Conservation (phyloP, 2,329 filamentous ascomycete species). For the Neonectria faginata region DNA sequence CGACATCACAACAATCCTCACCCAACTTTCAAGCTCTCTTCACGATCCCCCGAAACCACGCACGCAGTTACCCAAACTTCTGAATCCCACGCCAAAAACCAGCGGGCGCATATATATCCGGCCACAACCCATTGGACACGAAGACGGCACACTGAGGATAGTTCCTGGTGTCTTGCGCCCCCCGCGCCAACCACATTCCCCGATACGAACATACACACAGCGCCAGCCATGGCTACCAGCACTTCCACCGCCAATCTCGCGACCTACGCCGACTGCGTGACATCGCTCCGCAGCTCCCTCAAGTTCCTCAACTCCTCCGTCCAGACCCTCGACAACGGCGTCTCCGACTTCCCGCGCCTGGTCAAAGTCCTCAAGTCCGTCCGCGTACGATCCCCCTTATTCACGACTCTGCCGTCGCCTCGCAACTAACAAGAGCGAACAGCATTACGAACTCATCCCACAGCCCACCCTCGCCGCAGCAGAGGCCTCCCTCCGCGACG, state of each 20-base stretch:
- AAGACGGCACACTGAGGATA: conserved; percentile 11
- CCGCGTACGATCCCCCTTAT: conserved; percentile 56
- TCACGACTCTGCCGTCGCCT: not conserved
- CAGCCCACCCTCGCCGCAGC: conserved; percentile 85
- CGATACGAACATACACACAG: conserved; percentile 9
- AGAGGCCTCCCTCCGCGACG: conserved; percentile 85
- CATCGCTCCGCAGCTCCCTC: conserved; percentile 70
- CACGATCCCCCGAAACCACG: conserved; percentile 8
- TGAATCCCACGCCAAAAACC: conserved; percentile 7
- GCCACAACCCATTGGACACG: conserved; percentile 10
- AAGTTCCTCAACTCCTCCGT: conserved; percentile 71
- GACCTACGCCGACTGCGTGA: conserved; percentile 68
- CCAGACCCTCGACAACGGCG: conserved; percentile 65
- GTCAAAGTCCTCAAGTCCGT: conserved; percentile 67
- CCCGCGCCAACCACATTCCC: conserved; percentile 28
- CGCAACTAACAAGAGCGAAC: conserved; percentile 10
- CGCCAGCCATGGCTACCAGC: conserved; percentile 35
- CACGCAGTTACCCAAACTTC: not conserved
- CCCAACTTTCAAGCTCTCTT: conserved; percentile 17
- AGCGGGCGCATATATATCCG: not conserved
- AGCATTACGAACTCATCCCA: conserved; percentile 95
- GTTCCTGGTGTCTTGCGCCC: conserved; percentile 14
- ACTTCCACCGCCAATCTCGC: conserved; percentile 45
- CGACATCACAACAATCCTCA: conserved; percentile 24
- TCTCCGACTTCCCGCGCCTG: conserved; percentile 69